Base-by-base conservation (phyloP, 495 filamentous ascomycete species). In the Penicillium bialowiezense region DNA sequence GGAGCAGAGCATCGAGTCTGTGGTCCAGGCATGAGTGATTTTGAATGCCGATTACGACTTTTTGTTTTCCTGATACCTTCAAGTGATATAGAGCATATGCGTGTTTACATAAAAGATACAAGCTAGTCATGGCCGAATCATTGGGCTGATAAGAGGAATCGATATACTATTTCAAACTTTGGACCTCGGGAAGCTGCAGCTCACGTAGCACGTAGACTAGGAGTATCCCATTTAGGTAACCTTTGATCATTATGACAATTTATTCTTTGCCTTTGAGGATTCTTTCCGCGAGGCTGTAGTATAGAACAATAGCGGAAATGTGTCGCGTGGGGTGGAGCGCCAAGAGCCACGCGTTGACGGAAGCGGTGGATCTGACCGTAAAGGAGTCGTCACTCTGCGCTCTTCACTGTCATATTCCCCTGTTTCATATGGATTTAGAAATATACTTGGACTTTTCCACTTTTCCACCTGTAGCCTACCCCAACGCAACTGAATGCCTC, bases 1-100 rank as follows among this genome's bases (percentile, higher is more conserved):
- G 55, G 88, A 84, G 50, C 79, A 89, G 55, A 87, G 92, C 1
- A 84, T 97, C 62, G 68, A 76, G 33, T 85, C 65, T 28, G 37
- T 72, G 41, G 45, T 56, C 29, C 46, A 62, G 51, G 49, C 54
- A 35, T 58, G 44, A 54, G 44, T 29, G 9, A 45, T 34, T 52
- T 39, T 58, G 29, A 38, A 56, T 51, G 49, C 50, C 40, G 48
- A 28, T 36, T 48, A 45, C 31, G 52, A 57, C 43, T 54, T 36
- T n/a, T 44, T 49, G 39, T n/a, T 18, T 28, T 35, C 35, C 41
- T 57, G 51, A 62, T 62, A 64, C 42, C 42, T 34, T 21, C 18
- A 23, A 32, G 37, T 40, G 17, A 37, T 48, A 48, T 48, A 48
- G 24, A 48, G 23, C 23, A 26, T 26, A 4, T 26, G 3, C 4